Percentiles rank a stretch among this genome's conserved stretches.
Evolutionary conservation across 177 flowering plant species (phyloP).

Genomic region (Vitis hybrid): DNA sequence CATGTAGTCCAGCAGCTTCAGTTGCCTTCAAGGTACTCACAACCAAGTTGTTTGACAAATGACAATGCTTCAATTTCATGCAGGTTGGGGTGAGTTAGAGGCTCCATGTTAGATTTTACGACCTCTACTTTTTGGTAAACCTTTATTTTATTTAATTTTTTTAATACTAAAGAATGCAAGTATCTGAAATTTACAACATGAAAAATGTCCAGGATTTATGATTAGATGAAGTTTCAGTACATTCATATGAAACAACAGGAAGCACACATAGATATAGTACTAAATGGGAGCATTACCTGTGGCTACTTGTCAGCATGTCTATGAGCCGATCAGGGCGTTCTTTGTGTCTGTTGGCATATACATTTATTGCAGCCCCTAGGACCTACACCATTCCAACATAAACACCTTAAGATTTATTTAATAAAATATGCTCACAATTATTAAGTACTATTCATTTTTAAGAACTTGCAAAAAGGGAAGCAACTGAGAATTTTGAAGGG

Average conservation of each 20-base stretch:
- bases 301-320: slow-evolving; percentile 96
- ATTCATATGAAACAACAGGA: neutral
- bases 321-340: slow-evolving; percentile 98
- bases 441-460: neutral
- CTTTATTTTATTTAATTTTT: neutral
- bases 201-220: neutral
- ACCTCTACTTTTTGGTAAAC: neutral
- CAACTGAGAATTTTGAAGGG: no score
- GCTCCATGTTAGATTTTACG: neutral
- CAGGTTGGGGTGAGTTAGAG: neutral
- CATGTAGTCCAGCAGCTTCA: neutral
- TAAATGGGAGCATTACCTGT: slow-evolving; percentile 56
- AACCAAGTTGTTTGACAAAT: neutral
- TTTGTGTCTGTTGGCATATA: slow-evolving; percentile 94
- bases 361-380: slow-evolving; percentile 94
- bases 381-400: slow-evolving; percentile 45
- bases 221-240: neutral
- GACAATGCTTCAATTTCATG: neutral
- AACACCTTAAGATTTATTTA: neutral
- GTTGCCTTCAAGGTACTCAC: neutral
- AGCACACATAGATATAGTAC: neutral
- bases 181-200: no score
- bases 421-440: neutral
- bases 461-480: neutral
- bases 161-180: no score